Base-by-base conservation (phyloP, 208 protist species). In the Wallacemonas sp. region DNA sequence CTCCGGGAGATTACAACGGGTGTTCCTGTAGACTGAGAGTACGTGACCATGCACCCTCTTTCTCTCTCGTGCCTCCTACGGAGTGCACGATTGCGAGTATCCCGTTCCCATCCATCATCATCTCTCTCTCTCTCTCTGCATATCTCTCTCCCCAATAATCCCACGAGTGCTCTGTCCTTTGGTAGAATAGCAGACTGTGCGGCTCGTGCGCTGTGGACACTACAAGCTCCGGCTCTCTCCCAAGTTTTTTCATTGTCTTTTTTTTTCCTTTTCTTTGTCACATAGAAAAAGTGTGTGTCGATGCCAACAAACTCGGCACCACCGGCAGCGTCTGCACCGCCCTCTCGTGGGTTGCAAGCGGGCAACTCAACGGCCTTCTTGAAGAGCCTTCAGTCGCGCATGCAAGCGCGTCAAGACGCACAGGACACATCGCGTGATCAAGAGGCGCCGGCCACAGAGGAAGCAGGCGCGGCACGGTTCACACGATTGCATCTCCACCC, bases 301-400 rank as follows among this genome's bases (percentile, higher is more conserved):
- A 41, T 6, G 9, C 9, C 36, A 41, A 14, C 6, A 17, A 27
- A 9, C 6, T 33, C 47, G 8, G 3, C 55, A 5, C 9, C 5
- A 5, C 2, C 6, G 36, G 29, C 33, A 8, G 6, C 23, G 47
- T 55, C 47, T 9, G 16, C 55, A 3, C 2, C 34, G 4, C 23
- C 30, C 8, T 8, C 9, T 27, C 8, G 24, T 19, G 26, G 36
- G 6, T 14, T 65, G 11, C 9, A 32, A 1, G 5, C 23, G 2
- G 73, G 72, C 61, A 61, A 76, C 65, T 68, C 49, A 2, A 65
- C 66, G 48, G 78, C 52, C 30, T 81, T 68, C 56, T 60, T 85
- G 33, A 68, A 73, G 34, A 80, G 86, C 41, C 68, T 92, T 55
- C 86, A 92, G 56, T 78, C 82, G 66, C 86, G 86, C 57, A 92